Evolutionary conservation across 345 rosid genomes (phyloP).

Genomic region (Melaleuca alternifolia): DNA sequence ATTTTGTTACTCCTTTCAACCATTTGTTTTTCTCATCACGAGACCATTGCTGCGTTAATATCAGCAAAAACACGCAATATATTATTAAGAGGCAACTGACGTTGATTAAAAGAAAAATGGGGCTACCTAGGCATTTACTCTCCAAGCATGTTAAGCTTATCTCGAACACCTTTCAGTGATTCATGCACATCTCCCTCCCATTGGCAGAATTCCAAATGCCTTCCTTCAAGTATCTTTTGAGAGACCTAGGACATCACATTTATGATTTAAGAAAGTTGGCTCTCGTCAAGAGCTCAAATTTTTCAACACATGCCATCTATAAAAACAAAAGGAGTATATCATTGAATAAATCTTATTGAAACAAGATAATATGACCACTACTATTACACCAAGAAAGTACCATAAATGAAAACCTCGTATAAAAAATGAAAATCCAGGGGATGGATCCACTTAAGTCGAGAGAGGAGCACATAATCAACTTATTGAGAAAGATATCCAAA

Average conservation of each 20-base stretch:
- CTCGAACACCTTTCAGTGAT: constrained; percentile 53
- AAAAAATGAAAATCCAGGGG: background rate
- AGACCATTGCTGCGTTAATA: constrained; percentile 59
- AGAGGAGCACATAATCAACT: too few species aligned
- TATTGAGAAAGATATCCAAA: too few species aligned
- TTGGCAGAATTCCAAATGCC: constrained; percentile 51
- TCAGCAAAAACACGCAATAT: background rate
- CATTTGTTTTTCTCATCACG: constrained; percentile 75
- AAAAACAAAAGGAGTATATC: background rate
- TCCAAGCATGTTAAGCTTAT: constrained; percentile 75
- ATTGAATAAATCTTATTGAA: background rate
- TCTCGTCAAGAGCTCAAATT: background rate
- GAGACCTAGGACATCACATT: constrained; percentile 36
- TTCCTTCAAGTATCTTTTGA: constrained; percentile 55
- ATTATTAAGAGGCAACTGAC: background rate
- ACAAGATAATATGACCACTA: background rate
- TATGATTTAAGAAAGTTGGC: background rate
- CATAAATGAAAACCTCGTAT: background rate
- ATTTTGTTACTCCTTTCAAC: constrained; percentile 68
- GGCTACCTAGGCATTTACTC: constrained; percentile 28
- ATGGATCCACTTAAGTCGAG: too few species aligned
- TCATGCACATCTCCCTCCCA: constrained; percentile 61
- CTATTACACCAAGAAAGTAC: background rate
- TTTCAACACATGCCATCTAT: background rate
- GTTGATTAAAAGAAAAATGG: background rate